Evolutionary conservation across 108 stramenopile species (phyloP), one percentile per base, ranked within the genome.

Genomic region (Cyclotella kingstonii): DNA sequence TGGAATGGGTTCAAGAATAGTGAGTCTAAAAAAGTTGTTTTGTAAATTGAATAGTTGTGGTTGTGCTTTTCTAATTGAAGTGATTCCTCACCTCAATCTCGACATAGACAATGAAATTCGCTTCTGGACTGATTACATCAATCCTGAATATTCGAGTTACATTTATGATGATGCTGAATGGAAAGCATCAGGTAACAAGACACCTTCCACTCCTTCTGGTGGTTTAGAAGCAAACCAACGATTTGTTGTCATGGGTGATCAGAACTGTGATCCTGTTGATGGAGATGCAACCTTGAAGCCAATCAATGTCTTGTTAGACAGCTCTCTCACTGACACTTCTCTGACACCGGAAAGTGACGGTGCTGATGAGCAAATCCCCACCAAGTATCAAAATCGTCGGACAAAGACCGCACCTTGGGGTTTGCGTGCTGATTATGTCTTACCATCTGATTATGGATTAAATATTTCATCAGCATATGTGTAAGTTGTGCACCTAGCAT

Each of bases 121-220:
- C 5, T 49, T 49, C 23, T 49, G 48, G 18, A 25, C 48, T 12
- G 48, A 49, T 12, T 49, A 49, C 23, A 49, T 49, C 17, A 26
- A 49, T n/a, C 23, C 3, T 8, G 27, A 21, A 4, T 27, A 49
- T 11, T 49, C 4, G 5, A 7, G 4, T 27, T 49, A 49, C 23
- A 49, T 49, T 49, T 49, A 49, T 25, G 48, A 49, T 49, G 48
- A 49, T 25, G 8, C 4, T 25, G 48, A 49, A 12, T 49, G 48
- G 48, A 12, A 11, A 5, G 4, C 4, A 4, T 22, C 48, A 11
- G 48, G 48, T 25, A 25, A 25, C 18, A 17, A 5, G 4, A 49
- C 23, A 5, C 48, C 48, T 5, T 3, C 18, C 12, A 21, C 25
- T 2, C 48, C 48, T 49, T 2, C 9, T 49, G 23, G 48, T 25